These are phyloP conservation scores for Pichia sp. DNA, from an alignment of 1,139 yeast genomes.

Conservation along the genomic window DNA sequence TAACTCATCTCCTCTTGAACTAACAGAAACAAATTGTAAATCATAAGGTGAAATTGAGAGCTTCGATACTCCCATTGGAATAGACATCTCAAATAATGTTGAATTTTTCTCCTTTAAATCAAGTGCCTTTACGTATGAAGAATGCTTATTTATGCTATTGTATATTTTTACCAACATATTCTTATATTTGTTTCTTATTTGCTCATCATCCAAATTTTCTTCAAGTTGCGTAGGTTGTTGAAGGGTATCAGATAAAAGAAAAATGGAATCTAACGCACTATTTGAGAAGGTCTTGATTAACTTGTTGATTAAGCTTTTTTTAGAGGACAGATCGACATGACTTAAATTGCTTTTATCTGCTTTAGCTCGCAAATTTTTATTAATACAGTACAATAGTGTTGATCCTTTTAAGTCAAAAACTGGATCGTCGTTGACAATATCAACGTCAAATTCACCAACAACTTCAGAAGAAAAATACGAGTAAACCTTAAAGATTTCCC, in stretches of 20 bases:
- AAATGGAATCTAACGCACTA: slow-evolving; percentile 46
- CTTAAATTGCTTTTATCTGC: slow-evolving; percentile 23
- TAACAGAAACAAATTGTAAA: slow-evolving; percentile 47
- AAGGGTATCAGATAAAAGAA: slow-evolving; percentile 41
- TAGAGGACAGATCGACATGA: slow-evolving; percentile 39
- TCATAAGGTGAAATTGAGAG: slow-evolving; percentile 60
- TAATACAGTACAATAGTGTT: slow-evolving; percentile 40
- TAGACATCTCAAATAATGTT: slow-evolving; percentile 40
- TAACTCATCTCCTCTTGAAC: slow-evolving; percentile 52
- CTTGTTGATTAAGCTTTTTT: slow-evolving; percentile 37
- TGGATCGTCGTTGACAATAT: slow-evolving; percentile 32
- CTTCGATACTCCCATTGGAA: slow-evolving; percentile 56
- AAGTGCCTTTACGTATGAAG: slow-evolving; percentile 19
- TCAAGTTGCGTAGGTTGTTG: slow-evolving; percentile 33
- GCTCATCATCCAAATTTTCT: not conserved
- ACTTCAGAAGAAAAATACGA: not conserved
- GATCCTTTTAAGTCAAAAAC: slow-evolving; percentile 44
- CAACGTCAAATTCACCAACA: slow-evolving; percentile 25
- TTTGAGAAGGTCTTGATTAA: slow-evolving; percentile 41
- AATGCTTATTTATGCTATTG: slow-evolving; percentile 24
- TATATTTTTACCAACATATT: slow-evolving; percentile 19
- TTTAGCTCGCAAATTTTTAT: slow-evolving; percentile 18
- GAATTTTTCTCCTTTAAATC: slow-evolving; percentile 21
- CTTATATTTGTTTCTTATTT: slow-evolving; percentile 12
- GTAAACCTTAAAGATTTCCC: slow-evolving; percentile 11